Evolutionary conservation across 2,329 filamentous ascomycete species (phyloP), one percentile per base, ranked within the genome.

Genomic region (Venturiaceae sp.): DNA sequence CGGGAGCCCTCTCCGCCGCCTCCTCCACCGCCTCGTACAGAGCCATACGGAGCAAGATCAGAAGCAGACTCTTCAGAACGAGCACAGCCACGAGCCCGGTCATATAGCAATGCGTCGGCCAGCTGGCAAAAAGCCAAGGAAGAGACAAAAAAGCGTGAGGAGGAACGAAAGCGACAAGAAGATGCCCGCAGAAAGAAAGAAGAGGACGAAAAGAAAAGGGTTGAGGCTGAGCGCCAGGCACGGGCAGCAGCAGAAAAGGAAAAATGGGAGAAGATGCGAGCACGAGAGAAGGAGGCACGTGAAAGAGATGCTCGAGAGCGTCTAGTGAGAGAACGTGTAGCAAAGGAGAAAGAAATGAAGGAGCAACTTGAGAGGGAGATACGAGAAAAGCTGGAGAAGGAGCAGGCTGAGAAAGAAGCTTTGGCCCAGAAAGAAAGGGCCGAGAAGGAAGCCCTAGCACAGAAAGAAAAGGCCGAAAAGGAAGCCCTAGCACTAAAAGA

Each of bases 311-410:
- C 50, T 8, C 39, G 60, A 9, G 60, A 61, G 44, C 50, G 53
- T 16, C 30, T 52, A n/a, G 52, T 30, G 6, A 28, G 59, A 23
- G 60, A 61, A 41, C 57, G 57, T 23, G 21, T 47, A 9, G 59
- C 34, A 30, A 60, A 61, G 33, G 59, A 37, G 8, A 55, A 57
- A 32, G 39, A 37, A 8, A 59, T 56, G 16, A 33, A 14, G 8
- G 65, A 67, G 54, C 63, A 58, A 41, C 21, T 14, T 16, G 52
- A 56, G 21, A 14, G 53, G 63, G 55, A 47, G 9, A 28, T 41
- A 9, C 23, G 36, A n/a, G 58, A 60, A 52, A 61, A 68, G 58
- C 59, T 60, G 9, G 47, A 50, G 19, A 30, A 30, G 19, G 44
- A 39, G 13, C 37, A 13, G 14, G 37, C 37, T 39, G 37, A 39